Base-by-base conservation (phyloP, 805 yeast genomes). In the Yarrowia hollandica region DNA sequence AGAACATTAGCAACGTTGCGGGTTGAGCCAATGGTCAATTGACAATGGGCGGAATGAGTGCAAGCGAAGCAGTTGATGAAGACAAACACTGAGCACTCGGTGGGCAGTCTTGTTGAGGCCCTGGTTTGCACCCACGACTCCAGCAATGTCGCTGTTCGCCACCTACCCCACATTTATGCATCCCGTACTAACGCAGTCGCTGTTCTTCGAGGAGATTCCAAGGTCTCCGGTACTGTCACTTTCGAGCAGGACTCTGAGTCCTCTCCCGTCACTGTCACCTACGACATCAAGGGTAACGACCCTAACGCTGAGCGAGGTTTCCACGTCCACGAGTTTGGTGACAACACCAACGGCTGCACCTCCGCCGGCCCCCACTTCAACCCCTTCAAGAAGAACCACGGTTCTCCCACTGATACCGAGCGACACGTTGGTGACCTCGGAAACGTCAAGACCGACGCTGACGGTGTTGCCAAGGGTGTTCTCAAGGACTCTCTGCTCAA, bases 251-350 rank as follows among this genome's bases (percentile, higher is more conserved):
- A 77, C 54, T 70, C 86, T 52, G 97, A 88, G 74, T 69, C 78
- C 59, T 90, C 82, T 34, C 95, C 96, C 74, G 89, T 96, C 71
- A 86, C 89, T 46, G 81, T 94, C 67, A 67, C 90, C 19, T 94
- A 90, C 84, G 95, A 92, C 69, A 88, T 94, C 72, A 70, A 82
- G 61, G 99, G 99, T 74, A 89, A 90, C 76, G 85, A 83, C 65
- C 79, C 97, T 62, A 86, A 88, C 70, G 92, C 96, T 55, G 77
- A 81, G 72, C 85, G 96, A 77, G 99, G 99, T 58, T 92, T 94
- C 96, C 99, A 94, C 82, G 79, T 94, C 72, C 99, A 94, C 77
- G 86, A 89, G 72, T 94, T 94, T 71, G 99, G 99, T 79, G 99
- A 94, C 80, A 90, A 89, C 84, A 90, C 99, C 77, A 94, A 94